phyloP scores from a whole-genome alignment of 345 rosid species.

The Aurinia saxatilis region DNA sequence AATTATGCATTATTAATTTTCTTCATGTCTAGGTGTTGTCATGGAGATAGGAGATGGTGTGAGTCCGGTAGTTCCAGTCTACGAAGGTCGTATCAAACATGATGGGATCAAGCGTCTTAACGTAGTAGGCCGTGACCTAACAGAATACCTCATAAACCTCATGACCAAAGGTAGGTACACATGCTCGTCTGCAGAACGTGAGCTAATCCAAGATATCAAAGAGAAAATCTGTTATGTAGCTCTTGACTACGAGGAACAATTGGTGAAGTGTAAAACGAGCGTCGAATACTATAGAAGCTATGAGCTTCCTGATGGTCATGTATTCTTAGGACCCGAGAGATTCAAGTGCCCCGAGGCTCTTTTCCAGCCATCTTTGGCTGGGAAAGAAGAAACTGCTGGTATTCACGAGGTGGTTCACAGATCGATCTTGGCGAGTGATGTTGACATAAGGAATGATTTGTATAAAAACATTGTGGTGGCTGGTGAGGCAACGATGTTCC shows the following conservation, averaged over 20 bases:
- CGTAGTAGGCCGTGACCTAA: conserved; percentile 76
- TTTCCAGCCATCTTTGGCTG: conserved; percentile 70
- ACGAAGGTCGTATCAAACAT: neutral
- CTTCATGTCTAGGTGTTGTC: conserved; percentile 26
- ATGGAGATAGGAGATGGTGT: conserved; percentile 23
- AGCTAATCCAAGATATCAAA: conserved; percentile 48
- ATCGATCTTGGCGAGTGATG: conserved; percentile 64
- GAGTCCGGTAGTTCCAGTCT: conserved; percentile 19
- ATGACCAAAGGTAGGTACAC: conserved; percentile 68
- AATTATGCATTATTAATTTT: neutral
- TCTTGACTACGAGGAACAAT: conserved; percentile 62
- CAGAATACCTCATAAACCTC: conserved; percentile 64
- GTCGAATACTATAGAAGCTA: conserved; percentile 57
- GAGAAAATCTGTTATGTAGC: conserved; percentile 71
- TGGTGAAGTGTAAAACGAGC: conserved; percentile 42
- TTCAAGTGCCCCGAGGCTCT: conserved; percentile 81
- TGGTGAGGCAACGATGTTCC: conserved; percentile 63
- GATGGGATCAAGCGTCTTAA: conserved; percentile 1
- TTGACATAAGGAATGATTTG: conserved; percentile 55
- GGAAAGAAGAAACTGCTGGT: conserved; percentile 47
- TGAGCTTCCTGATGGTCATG: conserved; percentile 66
- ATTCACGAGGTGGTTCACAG: conserved; percentile 57
- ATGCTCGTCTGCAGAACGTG: conserved; percentile 47
- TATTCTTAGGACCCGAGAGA: conserved; percentile 62
- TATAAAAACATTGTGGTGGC: conserved; percentile 47